Conservation (phyloP, 192 early-diverging fungal species). For the Backusella parvicylindrica region DNA sequence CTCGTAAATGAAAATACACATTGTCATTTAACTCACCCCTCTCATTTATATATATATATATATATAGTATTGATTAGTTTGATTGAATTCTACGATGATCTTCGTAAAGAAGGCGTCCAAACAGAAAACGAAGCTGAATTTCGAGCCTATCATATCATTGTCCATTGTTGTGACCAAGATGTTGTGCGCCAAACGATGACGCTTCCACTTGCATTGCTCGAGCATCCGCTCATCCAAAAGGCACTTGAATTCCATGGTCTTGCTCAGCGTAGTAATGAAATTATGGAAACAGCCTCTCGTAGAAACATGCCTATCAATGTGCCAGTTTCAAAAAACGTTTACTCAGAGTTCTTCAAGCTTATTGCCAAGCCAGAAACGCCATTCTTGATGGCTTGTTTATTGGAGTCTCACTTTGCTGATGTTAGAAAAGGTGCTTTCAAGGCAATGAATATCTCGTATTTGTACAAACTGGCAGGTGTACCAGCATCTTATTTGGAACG, state of each 20-base stretch:
- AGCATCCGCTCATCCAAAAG: constrained; percentile 59
- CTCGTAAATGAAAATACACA: too few relatives aligned
- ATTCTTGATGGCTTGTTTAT: constrained; percentile 73
- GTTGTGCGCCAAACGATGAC: constrained; percentile 60
- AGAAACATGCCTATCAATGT: constrained; percentile 46
- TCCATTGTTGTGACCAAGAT: constrained; percentile 70
- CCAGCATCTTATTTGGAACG: constrained; percentile 20
- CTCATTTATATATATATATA: too few relatives aligned
- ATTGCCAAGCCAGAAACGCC: constrained; percentile 55
- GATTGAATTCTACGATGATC: constrained; percentile 85
- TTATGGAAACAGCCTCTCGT: constrained; percentile 18
- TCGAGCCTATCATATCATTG: constrained; percentile 81
- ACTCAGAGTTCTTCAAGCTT: constrained; percentile 70
- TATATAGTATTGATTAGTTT: constrained; percentile 71
- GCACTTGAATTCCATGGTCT: constrained; percentile 67
- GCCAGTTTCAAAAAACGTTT: constrained; percentile 59
- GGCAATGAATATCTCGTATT: constrained; percentile 68
- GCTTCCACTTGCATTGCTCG: constrained; percentile 55
- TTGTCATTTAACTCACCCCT: neutral
- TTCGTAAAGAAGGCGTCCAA: constrained; percentile 42
- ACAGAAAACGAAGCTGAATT: constrained; percentile 88
- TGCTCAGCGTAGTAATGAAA: constrained; percentile 50
- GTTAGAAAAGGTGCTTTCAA: constrained; percentile 72
- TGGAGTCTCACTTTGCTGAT: constrained; percentile 70
- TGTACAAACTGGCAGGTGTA: constrained; percentile 25